Conservation (phyloP, 768 basidiomycete species). For the Leucocoprinus sp. region DNA sequence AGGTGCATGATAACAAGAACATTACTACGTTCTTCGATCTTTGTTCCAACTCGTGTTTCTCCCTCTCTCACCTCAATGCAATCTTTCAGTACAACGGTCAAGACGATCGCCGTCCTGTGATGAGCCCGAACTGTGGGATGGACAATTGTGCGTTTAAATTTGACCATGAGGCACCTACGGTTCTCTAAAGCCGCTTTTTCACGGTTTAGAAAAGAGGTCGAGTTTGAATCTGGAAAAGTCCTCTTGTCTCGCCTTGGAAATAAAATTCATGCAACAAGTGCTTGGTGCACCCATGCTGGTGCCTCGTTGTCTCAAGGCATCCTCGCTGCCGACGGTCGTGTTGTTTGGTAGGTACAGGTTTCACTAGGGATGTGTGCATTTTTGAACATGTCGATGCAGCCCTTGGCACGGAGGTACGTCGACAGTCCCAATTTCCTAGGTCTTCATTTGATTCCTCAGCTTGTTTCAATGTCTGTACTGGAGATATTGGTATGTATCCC, state of each 20-base stretch:
- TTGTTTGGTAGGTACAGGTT: conserved; percentile 54
- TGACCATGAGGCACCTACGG: no score
- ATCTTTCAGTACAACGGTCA: conserved; percentile 25
- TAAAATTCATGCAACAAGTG: conserved; percentile 70
- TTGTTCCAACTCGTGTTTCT: background rate
- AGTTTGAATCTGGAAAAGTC: conserved; percentile 72
- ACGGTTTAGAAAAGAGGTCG: conserved; percentile 68
- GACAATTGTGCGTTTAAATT: conserved; percentile 54
- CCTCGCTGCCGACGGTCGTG: conserved; percentile 65
- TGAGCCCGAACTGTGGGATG: conserved; percentile 51
- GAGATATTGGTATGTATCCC: conserved; percentile 59
- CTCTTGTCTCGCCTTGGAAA: conserved; percentile 70
- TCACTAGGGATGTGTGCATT: background rate
- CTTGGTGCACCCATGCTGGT: conserved; percentile 89
- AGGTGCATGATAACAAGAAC: conserved; percentile 7
- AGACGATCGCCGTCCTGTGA: conserved; percentile 52
- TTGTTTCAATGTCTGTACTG: conserved; percentile 81
- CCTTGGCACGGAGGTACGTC: conserved; percentile 81
- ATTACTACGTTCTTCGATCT: background rate
- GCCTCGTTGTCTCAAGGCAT: conserved; percentile 82
- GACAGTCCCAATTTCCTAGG: background rate
- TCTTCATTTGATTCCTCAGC: conserved; percentile 32
- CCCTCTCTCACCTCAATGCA: background rate
- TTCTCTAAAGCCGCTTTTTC: background rate
- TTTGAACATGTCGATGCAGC: conserved; percentile 24